These are phyloP conservation scores for Huntiella decipiens DNA, from an alignment of 2,329 filamentous ascomycete genomes.

Conservation along the genomic window DNA sequence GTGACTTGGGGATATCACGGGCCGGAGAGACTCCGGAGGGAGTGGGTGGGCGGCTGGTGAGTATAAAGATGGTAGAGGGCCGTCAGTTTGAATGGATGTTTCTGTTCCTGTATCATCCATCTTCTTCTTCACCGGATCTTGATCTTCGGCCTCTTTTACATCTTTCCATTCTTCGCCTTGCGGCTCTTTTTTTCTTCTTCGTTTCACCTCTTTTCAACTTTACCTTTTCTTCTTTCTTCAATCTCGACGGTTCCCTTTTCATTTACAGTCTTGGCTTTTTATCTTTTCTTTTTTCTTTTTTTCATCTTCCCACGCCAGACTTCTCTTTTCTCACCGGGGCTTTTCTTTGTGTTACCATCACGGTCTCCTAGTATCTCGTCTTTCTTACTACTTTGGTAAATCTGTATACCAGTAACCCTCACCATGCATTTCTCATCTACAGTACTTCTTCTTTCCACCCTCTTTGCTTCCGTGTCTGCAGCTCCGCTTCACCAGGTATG, in stretches of 20 bases:
- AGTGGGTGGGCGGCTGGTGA: too few species aligned
- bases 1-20: too few species aligned
- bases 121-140: too few species aligned
- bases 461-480: constrained; percentile 1
- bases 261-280: constrained; percentile 1
- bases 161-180: too few species aligned
- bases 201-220: neutral
- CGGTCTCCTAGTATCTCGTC: neutral
- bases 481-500: constrained; percentile 6
- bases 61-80: too few species aligned
- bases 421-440: constrained; percentile 8
- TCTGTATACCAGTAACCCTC: neutral
- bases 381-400: constrained; percentile 7
- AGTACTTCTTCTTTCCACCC: constrained; percentile 4
- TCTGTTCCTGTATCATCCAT: too few species aligned
- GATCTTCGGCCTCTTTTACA: too few species aligned
- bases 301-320: neutral
- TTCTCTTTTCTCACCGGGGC: neutral
- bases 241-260: neutral
- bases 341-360: neutral
- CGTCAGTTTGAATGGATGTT: too few species aligned
- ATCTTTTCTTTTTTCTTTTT: neutral
- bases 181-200: too few species aligned
- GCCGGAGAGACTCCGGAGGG: too few species aligned
- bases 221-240: neutral